Evolutionary conservation across 805 yeast genomes (phyloP).

Genomic region (Zygotorulaspora chibaensis): DNA sequence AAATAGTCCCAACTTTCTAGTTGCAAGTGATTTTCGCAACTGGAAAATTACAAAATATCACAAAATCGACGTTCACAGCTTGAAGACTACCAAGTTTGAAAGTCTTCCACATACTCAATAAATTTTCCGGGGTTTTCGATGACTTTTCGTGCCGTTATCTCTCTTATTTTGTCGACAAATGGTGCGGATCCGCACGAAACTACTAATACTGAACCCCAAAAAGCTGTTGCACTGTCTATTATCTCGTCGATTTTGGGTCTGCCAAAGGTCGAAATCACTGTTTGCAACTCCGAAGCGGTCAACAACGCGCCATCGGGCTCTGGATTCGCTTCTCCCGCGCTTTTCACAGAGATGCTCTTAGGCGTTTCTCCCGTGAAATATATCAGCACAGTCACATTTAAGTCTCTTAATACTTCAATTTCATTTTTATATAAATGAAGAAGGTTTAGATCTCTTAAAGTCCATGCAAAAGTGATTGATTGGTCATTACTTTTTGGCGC

Average conservation of each 20-base stretch:
- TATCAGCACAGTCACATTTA: constrained; percentile 3
- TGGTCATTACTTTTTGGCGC: not conserved
- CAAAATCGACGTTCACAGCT: no score
- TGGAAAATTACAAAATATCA: no score
- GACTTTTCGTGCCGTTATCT: constrained; percentile 38
- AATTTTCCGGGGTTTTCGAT: constrained; percentile 41
- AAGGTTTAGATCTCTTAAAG: constrained; percentile 1
- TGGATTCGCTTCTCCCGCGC: not conserved
- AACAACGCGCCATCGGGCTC: not conserved
- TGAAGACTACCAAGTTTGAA: constrained; percentile 53
- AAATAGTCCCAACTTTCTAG: no score
- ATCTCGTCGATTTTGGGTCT: constrained; percentile 43
- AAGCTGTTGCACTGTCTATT: constrained; percentile 36
- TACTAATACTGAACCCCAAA: constrained; percentile 43
- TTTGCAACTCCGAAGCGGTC: not conserved
- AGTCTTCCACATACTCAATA: constrained; percentile 67
- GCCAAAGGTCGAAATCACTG: constrained; percentile 20
- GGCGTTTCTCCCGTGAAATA: constrained; percentile 5
- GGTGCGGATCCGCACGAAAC: constrained; percentile 55
- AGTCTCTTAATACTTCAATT: not conserved
- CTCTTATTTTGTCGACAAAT: constrained; percentile 51
- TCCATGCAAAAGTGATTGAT: constrained; percentile 5
- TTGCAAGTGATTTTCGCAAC: no score
- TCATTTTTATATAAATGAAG: constrained; percentile 5
- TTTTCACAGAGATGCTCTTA: not conserved